A percentile compares a stretch with the other conserved stretches of the same genome.
phyloP scores from a whole-genome alignment of 495 filamentous ascomycete genomes.

The Penicillium longicatenatum region DNA sequence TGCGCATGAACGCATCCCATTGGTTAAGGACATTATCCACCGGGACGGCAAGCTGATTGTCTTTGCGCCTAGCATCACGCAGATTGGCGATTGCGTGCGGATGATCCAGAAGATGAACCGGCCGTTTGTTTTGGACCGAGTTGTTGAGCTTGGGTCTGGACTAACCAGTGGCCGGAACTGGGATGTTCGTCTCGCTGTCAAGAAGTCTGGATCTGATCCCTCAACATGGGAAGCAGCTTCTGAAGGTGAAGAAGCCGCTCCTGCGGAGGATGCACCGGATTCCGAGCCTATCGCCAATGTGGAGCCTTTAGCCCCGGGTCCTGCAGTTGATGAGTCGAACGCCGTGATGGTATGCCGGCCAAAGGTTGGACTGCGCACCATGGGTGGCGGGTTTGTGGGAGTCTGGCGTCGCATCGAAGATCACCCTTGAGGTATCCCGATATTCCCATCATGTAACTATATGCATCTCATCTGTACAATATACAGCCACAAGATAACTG shows the following conservation, averaged over 20 bases:
- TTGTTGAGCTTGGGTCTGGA: slow-evolving; percentile 63
- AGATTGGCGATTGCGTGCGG: slow-evolving; percentile 64
- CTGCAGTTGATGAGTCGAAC: slow-evolving; percentile 25
- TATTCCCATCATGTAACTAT: neutral
- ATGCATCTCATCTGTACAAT: slow-evolving; percentile 2
- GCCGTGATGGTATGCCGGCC: slow-evolving; percentile 67
- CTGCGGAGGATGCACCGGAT: slow-evolving; percentile 4
- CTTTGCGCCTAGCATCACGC: slow-evolving; percentile 76
- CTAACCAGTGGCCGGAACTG: slow-evolving; percentile 61
- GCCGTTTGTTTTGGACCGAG: slow-evolving; percentile 60
- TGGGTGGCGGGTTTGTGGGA: slow-evolving; percentile 73
- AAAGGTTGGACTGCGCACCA: slow-evolving; percentile 60
- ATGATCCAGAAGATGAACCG: slow-evolving; percentile 51
- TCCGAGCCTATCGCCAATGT: neutral
- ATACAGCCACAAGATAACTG: neutral
- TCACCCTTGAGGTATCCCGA: neutral
- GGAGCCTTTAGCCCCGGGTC: slow-evolving; percentile 12
- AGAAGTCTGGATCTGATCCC: slow-evolving; percentile 47
- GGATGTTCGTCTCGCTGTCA: slow-evolving; percentile 61
- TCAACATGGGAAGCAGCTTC: slow-evolving; percentile 34
- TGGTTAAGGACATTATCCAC: slow-evolving; percentile 57
- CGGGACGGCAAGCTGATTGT: slow-evolving; percentile 63
- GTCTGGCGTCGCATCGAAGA: slow-evolving; percentile 60
- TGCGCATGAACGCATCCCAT: slow-evolving; percentile 57
- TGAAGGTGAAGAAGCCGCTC: slow-evolving; percentile 16